Evolutionary conservation across 768 basidiomycete species (phyloP), one percentile per base, ranked within the genome.

Genomic region (Coprinellus micaceus): DNA sequence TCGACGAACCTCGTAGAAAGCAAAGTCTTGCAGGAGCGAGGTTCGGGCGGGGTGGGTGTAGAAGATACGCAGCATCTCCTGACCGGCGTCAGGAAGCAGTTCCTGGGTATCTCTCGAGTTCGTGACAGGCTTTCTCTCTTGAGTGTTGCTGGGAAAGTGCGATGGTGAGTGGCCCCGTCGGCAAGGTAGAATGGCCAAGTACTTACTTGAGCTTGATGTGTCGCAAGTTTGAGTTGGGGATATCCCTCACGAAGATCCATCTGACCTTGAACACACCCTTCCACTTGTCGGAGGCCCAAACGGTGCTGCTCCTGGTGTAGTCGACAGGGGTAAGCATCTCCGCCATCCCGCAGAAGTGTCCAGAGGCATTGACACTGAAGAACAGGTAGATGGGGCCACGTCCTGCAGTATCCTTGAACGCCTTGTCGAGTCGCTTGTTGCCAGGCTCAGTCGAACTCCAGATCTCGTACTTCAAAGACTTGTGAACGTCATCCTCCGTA

Each of bases 221-320:
- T 47, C 94, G 80, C 46, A 97, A 72, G 52, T 86, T 90, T 60
- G 90, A 83, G 65, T 95, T 95, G 24, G 93, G 94, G 49, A 94
- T 94, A 67, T 98, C 96, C 56, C 94, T 86, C 55, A 99, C 94
- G 68, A 94, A 98, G 60, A 98, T 86, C 97, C 97, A 98, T 55
- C 88, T 83, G 24, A 99, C 93, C 74, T 95, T 96, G 79, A 99
- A 97, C 52, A 98, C 93, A 22, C 97, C 97, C 71, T 99, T 98
- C 97, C 97, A 99, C 69, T 99, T 99, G 73, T 98, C 95, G 30
- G 95, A 95, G 1, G 95, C 95, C 97, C 97, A 99, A 19, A 99
- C 97, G 1, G 89, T 98, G 59, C 91, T 94, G 68, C 92, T 94
- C 57, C 89, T 82, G 4, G 90, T 89, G 69, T 98, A 95, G 69